Evolutionary conservation across 2,329 filamentous ascomycete species (phyloP).

Genomic region (Paraconiothyrium brasiliense): DNA sequence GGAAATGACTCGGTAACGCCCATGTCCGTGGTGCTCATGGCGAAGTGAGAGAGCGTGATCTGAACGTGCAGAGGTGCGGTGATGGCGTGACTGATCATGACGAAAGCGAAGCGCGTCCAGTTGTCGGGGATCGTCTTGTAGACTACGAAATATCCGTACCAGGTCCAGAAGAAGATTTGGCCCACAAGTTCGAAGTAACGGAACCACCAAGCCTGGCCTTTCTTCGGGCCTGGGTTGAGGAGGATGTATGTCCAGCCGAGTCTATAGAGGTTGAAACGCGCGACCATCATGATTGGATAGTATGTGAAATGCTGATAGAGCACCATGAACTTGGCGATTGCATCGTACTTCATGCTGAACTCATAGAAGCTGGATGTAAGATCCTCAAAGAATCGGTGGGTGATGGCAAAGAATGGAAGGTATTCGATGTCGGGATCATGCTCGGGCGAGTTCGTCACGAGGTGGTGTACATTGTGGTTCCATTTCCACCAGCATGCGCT

Average conservation of each 20-base stretch:
- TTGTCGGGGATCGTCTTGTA: constrained; percentile 68
- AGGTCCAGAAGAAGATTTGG: constrained; percentile 72
- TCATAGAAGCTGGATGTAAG: constrained; percentile 74
- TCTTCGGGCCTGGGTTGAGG: constrained; percentile 62
- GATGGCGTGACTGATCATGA: constrained; percentile 71
- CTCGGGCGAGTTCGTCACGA: constrained; percentile 93
- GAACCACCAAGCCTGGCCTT: constrained; percentile 73
- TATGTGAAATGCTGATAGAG: constrained; percentile 73
- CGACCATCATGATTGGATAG: constrained; percentile 73
- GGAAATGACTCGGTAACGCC: constrained; percentile 73
- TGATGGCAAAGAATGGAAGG: constrained; percentile 74
- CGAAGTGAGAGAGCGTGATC: constrained; percentile 77
- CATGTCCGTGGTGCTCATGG: constrained; percentile 73
- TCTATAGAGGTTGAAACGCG: constrained; percentile 77
- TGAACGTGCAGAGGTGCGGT: constrained; percentile 76
- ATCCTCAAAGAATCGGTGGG: constrained; percentile 70
- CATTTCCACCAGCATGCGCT: constrained; percentile 97
- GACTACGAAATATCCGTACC: constrained; percentile 73
- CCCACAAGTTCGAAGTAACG: constrained; percentile 72
- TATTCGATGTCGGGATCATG: constrained; percentile 94
- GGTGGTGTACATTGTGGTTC: constrained; percentile 96
- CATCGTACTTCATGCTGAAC: constrained; percentile 70
- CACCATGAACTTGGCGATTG: constrained; percentile 66
- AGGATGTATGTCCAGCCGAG: constrained; percentile 73
- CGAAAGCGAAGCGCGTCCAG: constrained; percentile 67